Base-by-base conservation (phyloP, 495 filamentous ascomycete species). In the Trichoderma gamsii region DNA sequence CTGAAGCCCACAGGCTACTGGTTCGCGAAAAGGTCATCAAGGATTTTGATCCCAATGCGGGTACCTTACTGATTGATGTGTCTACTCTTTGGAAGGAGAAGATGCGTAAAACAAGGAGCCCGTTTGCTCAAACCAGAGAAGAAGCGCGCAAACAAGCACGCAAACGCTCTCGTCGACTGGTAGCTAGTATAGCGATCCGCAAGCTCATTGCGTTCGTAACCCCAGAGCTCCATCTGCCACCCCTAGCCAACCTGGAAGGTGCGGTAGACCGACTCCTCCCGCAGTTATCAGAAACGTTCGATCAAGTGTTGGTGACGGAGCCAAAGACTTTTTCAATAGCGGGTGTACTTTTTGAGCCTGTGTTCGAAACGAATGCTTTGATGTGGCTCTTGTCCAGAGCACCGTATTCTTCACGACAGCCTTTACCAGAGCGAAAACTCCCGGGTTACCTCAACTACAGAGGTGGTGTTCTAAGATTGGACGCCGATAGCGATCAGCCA, bases 341-440 rank as follows among this genome's bases (percentile, higher is more conserved):
- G 82, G 84, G 23, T 21, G 83, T 87, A 1, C 76, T 83, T 65
- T 85, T 89, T 69, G 71, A 80, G 23, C 86, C 85, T 12, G 69
- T 87, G 0, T 11, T 29, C 4, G 52, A 27, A 12, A 27, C 27
- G 11, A 25, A 25, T 32, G 72, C 8, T 63, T 70, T 23, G 41
- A 51, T 16, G 66, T 83, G 81, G 81, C 72, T 78, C 23, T 73
- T 83, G 3, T 72, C 76, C 8, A 75, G 81, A 4, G 76, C 76
- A 0, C 81, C 81, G 18, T 74, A 77, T 68, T 56, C 72, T 2
- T 74, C 79, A 6, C 73, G 69, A 21, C 59, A 41, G 11, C 69
- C 69, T 1, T 70, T 77, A n/a, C 68, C 70, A 5, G 44, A 46
- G 41, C 35, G n/a, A 43, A 41, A 41, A 41, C 18, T 65, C 16